phyloP scores from a whole-genome alignment of 805 yeast species.

The Nakazawaea ishiwadae region DNA sequence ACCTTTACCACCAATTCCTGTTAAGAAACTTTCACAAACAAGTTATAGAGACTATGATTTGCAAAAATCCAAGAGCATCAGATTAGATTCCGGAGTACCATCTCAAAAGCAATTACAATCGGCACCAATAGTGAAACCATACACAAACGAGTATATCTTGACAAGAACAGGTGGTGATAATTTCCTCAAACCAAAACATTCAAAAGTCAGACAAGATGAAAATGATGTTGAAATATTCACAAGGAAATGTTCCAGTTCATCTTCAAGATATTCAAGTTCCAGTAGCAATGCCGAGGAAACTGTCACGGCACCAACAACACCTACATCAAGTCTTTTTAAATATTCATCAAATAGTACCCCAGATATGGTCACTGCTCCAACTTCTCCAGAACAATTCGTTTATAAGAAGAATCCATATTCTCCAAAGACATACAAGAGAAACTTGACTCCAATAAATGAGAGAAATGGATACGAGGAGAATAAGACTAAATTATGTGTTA shows the following conservation, averaged over 20 bases:
- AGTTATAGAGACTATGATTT: conserved; percentile 18
- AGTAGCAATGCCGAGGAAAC: not conserved
- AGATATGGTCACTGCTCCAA: not conserved
- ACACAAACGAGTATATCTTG: conserved; percentile 1
- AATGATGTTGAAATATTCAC: conserved; percentile 9
- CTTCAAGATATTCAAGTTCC: conserved; percentile 6
- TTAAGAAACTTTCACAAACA: conserved; percentile 19
- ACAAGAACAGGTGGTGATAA: conserved; percentile 11
- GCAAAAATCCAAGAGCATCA: not conserved
- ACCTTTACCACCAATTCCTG: conserved; percentile 20
- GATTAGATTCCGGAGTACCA: not conserved
- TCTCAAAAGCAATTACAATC: no score
- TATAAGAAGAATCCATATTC: conserved; percentile 5
- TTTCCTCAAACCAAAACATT: not conserved
- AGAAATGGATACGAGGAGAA: conserved; percentile 4
- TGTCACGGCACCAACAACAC: conserved; percentile 5
- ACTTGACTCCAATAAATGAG: conserved; percentile 9
- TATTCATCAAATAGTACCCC: not conserved
- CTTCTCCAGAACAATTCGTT: not conserved
- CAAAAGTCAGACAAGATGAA: conserved; percentile 8
- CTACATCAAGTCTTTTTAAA: not conserved
- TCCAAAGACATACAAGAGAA: conserved; percentile 4
- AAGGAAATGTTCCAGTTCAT: conserved; percentile 8
- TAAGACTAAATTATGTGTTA: conserved; percentile 2
- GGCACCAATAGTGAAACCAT: no score